Evolutionary conservation across 108 stramenopile species (phyloP).

Genomic region (Skeletonema menzelii): DNA sequence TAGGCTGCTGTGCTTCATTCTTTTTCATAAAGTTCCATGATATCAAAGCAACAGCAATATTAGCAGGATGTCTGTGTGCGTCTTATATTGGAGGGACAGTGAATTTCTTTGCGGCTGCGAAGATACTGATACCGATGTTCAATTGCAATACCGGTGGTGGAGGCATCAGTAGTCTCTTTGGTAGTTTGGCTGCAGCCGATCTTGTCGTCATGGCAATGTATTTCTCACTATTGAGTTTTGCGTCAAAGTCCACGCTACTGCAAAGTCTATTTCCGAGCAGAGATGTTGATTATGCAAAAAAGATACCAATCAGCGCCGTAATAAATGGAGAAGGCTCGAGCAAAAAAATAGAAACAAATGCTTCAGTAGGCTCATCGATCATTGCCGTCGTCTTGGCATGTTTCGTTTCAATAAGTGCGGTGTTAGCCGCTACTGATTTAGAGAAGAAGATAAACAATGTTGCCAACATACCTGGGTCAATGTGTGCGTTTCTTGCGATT

Average conservation of each 20-base stretch:
- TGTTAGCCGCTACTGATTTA: slow-evolving; percentile 13
- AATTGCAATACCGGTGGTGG: not conserved
- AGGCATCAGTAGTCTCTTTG: slow-evolving; percentile 34
- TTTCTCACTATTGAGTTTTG: slow-evolving; percentile 56
- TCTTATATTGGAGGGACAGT: slow-evolving; percentile 78
- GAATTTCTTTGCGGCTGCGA: slow-evolving; percentile 72
- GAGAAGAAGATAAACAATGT: slow-evolving; percentile 13
- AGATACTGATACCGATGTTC: slow-evolving; percentile 23
- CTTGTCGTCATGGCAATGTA: slow-evolving; percentile 79
- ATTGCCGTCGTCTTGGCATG: slow-evolving; percentile 20
- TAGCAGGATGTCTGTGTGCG: slow-evolving; percentile 68
- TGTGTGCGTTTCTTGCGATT: slow-evolving; percentile 61
- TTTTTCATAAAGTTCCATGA: not conserved
- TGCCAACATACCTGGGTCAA: slow-evolving; percentile 54
- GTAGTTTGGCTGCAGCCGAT: slow-evolving; percentile 77
- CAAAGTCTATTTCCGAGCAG: slow-evolving; percentile 20
- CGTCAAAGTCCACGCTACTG: slow-evolving; percentile 41
- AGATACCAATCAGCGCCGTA: not conserved
- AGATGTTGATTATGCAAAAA: not conserved
- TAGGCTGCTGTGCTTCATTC: slow-evolving; percentile 34
- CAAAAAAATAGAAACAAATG: not conserved
- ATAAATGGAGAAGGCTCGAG: not conserved
- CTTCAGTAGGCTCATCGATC: not conserved
- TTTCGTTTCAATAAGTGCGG: slow-evolving; percentile 13
- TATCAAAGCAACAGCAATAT: slow-evolving; percentile 7